Evolutionary conservation across 139 green algal genomes (phyloP).

Genomic region (Picochlorum sp.): DNA sequence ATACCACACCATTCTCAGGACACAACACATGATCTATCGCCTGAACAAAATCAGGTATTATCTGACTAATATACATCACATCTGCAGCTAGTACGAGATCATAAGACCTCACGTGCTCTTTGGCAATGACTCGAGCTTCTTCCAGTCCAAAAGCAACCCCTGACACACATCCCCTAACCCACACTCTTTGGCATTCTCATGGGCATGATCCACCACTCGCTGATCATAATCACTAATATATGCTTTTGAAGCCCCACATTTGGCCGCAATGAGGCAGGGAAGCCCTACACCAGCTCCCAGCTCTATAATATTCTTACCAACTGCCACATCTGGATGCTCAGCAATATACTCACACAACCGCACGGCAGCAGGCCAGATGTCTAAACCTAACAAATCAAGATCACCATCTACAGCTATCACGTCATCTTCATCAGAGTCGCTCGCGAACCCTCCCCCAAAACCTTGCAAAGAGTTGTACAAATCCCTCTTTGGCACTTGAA

Average conservation of each 20-base stretch:
- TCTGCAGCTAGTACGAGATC: constrained; percentile 8
- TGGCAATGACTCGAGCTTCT: not conserved
- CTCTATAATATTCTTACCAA: constrained; percentile 2
- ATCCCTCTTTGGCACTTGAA: not conserved
- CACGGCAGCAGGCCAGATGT: constrained; percentile 11
- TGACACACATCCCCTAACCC: not conserved
- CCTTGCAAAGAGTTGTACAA: constrained; percentile 2
- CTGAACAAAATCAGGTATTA: not conserved
- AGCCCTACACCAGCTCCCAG: constrained; percentile 9
- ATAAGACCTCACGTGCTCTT: not conserved
- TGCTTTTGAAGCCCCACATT: not conserved
- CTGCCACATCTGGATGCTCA: not conserved
- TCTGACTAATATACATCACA: not conserved
- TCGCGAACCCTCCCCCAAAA: constrained; percentile 6
- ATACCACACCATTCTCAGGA: not conserved
- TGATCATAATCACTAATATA: constrained; percentile 11
- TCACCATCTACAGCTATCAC: not conserved
- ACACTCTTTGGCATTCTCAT: not conserved
- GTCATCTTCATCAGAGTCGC: not conserved
- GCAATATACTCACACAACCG: constrained; percentile 5
- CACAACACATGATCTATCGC: not conserved
- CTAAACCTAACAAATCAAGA: constrained; percentile 9
- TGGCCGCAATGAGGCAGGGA: constrained; percentile 1
- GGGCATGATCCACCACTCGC: constrained; percentile 1
- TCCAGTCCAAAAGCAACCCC: constrained; percentile 10